Conservation (phyloP, 805 yeast genomes). For the Lachancea thermotolerans region DNA sequence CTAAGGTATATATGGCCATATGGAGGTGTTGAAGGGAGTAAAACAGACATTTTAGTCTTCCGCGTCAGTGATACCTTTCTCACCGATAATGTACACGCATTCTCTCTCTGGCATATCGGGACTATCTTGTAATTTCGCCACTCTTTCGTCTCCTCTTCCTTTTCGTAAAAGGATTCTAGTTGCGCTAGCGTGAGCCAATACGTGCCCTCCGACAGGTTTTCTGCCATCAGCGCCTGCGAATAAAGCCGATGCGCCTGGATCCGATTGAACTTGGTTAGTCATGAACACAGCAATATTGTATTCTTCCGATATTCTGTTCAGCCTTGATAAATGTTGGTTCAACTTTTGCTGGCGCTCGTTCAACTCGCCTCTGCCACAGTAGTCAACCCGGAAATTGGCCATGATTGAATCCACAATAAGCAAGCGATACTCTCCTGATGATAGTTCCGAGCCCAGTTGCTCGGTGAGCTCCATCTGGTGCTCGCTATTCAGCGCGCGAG, state of each 20-base stretch:
- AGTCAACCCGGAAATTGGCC: conserved; percentile 75
- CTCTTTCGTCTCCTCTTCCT: conserved; percentile 75
- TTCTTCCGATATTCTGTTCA: conserved; percentile 64
- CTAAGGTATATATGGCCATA: neutral
- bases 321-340: conserved; percentile 46
- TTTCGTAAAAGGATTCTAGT: conserved; percentile 67
- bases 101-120: conserved; percentile 81
- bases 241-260: conserved; percentile 73
- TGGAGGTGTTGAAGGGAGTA: neutral
- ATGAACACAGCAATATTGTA: conserved; percentile 71
- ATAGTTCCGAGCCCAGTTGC: conserved; percentile 56
- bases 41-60: conserved; percentile 16
- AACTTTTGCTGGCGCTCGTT: conserved; percentile 70
- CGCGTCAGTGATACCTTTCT: conserved; percentile 57
- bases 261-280: conserved; percentile 75
- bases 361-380: conserved; percentile 70
- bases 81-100: conserved; percentile 65
- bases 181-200: conserved; percentile 75
- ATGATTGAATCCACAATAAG: conserved; percentile 65
- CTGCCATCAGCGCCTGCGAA: conserved; percentile 80
- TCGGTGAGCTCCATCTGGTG: conserved; percentile 71
- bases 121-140: conserved; percentile 71
- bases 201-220: conserved; percentile 81
- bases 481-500: conserved; percentile 70
- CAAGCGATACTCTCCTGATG: conserved; percentile 59